Evolutionary conservation across 1,284 basidiomycete genomes (phyloP).

Genomic region (Schizophyllum commune): DNA sequence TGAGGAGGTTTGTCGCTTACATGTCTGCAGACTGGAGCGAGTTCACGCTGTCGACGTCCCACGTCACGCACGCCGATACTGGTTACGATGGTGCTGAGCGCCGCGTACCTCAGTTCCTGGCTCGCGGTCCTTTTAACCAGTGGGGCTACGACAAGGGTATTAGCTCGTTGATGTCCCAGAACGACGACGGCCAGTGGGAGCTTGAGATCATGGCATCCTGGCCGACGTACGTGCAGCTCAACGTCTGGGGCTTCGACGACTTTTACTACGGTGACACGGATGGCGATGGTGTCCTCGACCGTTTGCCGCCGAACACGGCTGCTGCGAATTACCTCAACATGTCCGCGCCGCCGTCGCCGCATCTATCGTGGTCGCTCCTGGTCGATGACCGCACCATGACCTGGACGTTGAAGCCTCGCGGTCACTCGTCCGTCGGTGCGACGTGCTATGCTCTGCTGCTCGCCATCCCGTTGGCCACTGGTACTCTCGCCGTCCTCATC

Average conservation of each 20-base stretch:
- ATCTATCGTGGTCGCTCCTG: slow-evolving; percentile 78
- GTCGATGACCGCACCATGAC: slow-evolving; percentile 71
- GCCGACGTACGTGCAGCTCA: slow-evolving; percentile 84
- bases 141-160: slow-evolving; percentile 89
- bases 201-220: slow-evolving; percentile 81
- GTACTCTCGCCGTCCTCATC: slow-evolving; percentile 68
- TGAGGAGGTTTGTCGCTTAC: not conserved
- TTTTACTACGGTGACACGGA: slow-evolving; percentile 89
- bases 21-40: slow-evolving; percentile 62
- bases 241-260: slow-evolving; percentile 82
- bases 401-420: slow-evolving; percentile 77
- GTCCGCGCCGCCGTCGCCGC: slow-evolving; percentile 72
- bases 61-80: slow-evolving; percentile 73
- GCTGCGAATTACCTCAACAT: slow-evolving; percentile 86
- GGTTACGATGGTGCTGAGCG: slow-evolving; percentile 50
- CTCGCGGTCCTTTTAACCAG: slow-evolving; percentile 80
- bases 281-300: slow-evolving; percentile 80
- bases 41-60: slow-evolving; percentile 50
- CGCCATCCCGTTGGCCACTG: slow-evolving; percentile 79
- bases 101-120: slow-evolving; percentile 79
- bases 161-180: slow-evolving; percentile 54
- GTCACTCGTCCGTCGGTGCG: slow-evolving; percentile 71
- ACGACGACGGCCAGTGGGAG: slow-evolving; percentile 61
- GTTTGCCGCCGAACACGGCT: slow-evolving; percentile 80
- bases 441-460: slow-evolving; percentile 80